Base-by-base conservation (phyloP, 345 rosid genomes). In the Durio zibethinus region DNA sequence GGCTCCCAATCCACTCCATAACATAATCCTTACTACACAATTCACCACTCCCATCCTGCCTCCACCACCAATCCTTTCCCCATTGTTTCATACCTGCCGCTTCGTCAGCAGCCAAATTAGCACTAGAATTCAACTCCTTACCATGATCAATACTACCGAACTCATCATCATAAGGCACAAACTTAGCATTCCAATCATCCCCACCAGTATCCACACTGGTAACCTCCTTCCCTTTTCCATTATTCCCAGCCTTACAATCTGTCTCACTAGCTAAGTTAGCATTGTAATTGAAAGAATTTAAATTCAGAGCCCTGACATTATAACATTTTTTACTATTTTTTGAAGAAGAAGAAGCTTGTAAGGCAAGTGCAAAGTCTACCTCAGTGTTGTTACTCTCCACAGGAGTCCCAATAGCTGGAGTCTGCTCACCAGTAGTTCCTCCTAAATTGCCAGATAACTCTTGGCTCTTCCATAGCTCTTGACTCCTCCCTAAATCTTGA, bases 21-120 rank as follows among this genome's bases (percentile, higher is more conserved):
- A 96, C 97, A 65, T 96, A 94, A 85, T 96, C 99, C 75, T 94
- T 96, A 67, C 97, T 92, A 73, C 95, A 92, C 77, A 94, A 76
- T 76, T 96, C 99, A 59, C 93, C 97, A 82, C 94, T 94, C 36
- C 94, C 97, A 57, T 92, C 97, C 80, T 93, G 98, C 82, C 90
- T 94, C 97, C 98, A 93, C 99, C 99, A 96, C 99, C 99, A 96
- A 80, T 96, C 99, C 79, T 93, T 92, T 5, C 99, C 97, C 99
- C 99, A 94, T 75, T 93, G 97, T 64, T 92, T 91, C 0, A 84
- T 69, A 21, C 84, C 82, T 0, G 80, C 75, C 18, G 85, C 76
- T 21, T 87, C 80, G 79, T 88, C 89, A 73, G 73, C 84, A 83
- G 75, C 86, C 67, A 77, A 77, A 25, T 81, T 85, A 31, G 86